Conservation (phyloP, 2,329 filamentous ascomycete species). For the Cercospora janseana region DNA sequence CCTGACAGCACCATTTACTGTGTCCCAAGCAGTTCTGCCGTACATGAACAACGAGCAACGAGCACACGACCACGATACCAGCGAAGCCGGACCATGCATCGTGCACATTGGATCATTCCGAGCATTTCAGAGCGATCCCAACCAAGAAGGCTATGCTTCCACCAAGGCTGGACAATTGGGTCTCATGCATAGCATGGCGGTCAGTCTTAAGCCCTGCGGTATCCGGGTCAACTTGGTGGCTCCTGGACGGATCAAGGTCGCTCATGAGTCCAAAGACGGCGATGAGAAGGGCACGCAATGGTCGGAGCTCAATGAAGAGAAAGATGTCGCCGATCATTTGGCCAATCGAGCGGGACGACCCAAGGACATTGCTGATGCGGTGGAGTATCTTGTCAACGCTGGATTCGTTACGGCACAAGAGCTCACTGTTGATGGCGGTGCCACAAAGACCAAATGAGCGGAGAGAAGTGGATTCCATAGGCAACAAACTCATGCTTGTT, state of each 20-base stretch:
- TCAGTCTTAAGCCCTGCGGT: slow-evolving; percentile 42
- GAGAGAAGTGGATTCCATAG: background rate
- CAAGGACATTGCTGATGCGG: slow-evolving; percentile 45
- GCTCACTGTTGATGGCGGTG: slow-evolving; percentile 45
- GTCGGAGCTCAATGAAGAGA: slow-evolving; percentile 43
- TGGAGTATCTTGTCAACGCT: slow-evolving; percentile 42
- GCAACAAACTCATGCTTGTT: too few species aligned
- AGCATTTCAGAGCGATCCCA: slow-evolving; percentile 48
- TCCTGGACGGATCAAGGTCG: slow-evolving; percentile 53
- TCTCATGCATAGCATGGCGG: slow-evolving; percentile 50
- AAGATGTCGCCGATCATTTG: slow-evolving; percentile 49
- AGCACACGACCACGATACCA: slow-evolving; percentile 17
- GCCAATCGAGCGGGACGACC: slow-evolving; percentile 51
- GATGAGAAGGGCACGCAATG: slow-evolving; percentile 44
- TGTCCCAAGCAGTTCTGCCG: slow-evolving; percentile 34
- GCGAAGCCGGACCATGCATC: slow-evolving; percentile 35
- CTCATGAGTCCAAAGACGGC: slow-evolving; percentile 42
- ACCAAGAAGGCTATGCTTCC: slow-evolving; percentile 51
- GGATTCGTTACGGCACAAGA: slow-evolving; percentile 48
- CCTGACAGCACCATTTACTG: slow-evolving; percentile 38
- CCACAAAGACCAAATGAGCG: slow-evolving; percentile 40
- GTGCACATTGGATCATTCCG: slow-evolving; percentile 52
- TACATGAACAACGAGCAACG: slow-evolving; percentile 30
- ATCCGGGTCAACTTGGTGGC: slow-evolving; percentile 50
- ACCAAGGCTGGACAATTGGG: slow-evolving; percentile 51